A percentile compares a stretch with the other conserved stretches of the same genome.
Conservation (phyloP, 2,329 filamentous ascomycete genomes). For the Penicillium sp. region DNA sequence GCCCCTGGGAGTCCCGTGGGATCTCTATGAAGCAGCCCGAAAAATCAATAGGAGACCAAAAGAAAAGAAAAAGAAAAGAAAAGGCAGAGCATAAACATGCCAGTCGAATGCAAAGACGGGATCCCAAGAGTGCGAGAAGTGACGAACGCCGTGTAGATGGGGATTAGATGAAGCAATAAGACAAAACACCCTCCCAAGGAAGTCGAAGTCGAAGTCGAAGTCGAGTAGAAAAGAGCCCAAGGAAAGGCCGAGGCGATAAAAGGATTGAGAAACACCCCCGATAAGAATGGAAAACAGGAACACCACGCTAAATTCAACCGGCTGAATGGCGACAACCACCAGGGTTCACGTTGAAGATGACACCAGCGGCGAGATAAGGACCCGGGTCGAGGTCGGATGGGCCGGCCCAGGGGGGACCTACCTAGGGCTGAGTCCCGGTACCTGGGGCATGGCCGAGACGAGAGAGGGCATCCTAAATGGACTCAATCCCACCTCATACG, state of each 20-base stretch:
- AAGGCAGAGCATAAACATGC: constrained; percentile 33
- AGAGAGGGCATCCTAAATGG: not conserved
- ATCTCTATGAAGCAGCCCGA: constrained; percentile 26
- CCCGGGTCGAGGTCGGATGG: not conserved
- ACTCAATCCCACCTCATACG: constrained; percentile 58
- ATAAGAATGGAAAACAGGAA: constrained; percentile 19
- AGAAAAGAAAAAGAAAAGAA: constrained; percentile 10
- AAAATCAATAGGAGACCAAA: constrained; percentile 18
- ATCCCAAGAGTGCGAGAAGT: not conserved
- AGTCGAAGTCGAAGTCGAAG: not conserved
- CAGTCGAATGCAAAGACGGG: constrained; percentile 26
- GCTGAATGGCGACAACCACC: constrained; percentile 21
- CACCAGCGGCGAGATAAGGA: constrained; percentile 1
- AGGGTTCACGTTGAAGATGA: constrained; percentile 8
- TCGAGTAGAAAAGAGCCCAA: not conserved
- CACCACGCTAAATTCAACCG: constrained; percentile 39
- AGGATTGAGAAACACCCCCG: constrained; percentile 5
- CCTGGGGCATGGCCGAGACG: not conserved
- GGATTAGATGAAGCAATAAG: not conserved
- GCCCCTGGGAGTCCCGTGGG: constrained; percentile 21
- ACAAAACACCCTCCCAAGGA: constrained; percentile 3
- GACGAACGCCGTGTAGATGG: constrained; percentile 15
- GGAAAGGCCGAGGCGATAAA: constrained; percentile 12
- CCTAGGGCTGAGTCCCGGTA: too few species aligned
- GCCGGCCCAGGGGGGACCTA: too few species aligned